These are phyloP conservation scores for Grammothele lineata DNA, from an alignment of 768 basidiomycete species.

Conservation along the genomic window DNA sequence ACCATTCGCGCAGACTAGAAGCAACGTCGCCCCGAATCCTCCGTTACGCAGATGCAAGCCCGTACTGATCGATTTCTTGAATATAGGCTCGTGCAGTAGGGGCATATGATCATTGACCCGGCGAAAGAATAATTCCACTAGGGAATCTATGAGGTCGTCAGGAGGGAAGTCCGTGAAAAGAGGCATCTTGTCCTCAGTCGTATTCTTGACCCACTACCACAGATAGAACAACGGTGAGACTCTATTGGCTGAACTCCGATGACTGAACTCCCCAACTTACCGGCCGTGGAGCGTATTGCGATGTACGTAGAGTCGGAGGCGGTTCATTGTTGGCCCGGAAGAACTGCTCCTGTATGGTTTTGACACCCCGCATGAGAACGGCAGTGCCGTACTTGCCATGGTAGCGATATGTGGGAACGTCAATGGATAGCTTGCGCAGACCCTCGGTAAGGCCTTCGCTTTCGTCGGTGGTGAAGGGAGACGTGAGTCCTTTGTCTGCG, in stretches of 20 bases:
- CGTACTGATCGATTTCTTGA: neutral
- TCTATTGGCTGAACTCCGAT: neutral
- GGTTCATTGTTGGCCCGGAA: neutral
- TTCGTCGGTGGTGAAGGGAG: neutral
- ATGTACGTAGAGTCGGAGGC: too few relatives aligned
- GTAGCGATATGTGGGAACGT: neutral
- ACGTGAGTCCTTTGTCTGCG: neutral
- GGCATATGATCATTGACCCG: slow-evolving; percentile 57
- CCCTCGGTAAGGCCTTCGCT: neutral
- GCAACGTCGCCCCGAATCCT: neutral
- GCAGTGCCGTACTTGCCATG: neutral
- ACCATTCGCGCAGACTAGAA: neutral
- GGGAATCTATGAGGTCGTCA: slow-evolving; percentile 46
- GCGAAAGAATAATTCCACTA: slow-evolving; percentile 71
- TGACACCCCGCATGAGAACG: neutral
- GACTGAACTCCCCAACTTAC: neutral
- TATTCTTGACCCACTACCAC: neutral
- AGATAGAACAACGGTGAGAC: slow-evolving; percentile 3
- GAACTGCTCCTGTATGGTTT: neutral
- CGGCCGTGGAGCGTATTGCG: neutral
- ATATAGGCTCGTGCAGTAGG: slow-evolving; percentile 13
- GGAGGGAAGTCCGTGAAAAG: slow-evolving; percentile 49
- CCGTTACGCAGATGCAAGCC: neutral
- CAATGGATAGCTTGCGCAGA: neutral
- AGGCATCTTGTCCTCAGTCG: neutral